These are phyloP conservation scores for Galeopsis tetrahit DNA, from an alignment of 257 asterid genomes.

Conservation along the genomic window DNA sequence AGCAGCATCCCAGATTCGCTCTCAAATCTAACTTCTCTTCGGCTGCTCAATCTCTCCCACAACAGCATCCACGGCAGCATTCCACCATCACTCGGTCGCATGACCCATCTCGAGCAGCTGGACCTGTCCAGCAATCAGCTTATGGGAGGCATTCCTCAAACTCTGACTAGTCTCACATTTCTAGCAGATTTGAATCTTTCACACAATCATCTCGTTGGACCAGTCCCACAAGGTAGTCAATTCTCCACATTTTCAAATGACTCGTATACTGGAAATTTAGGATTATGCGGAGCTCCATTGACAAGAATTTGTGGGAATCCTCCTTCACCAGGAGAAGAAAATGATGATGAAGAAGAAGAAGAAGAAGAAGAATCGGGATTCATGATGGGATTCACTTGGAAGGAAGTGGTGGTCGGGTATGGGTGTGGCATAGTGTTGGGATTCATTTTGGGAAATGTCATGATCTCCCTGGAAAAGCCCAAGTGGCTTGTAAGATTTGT, in stretches of 20 bases:
- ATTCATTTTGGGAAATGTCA: neutral
- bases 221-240: conserved; percentile 7
- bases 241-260: conserved; percentile 3
- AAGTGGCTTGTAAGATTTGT: neutral
- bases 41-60: conserved; percentile 18
- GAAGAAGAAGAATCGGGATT: too few relatives aligned
- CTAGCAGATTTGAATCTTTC: conserved; percentile 5
- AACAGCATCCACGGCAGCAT: conserved; percentile 10
- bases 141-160: conserved; percentile 20
- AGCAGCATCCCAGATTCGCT: conserved; percentile 17
- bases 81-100: conserved; percentile 1
- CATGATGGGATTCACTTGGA: conserved; percentile 25
- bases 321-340: neutral
- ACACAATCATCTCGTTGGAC: conserved; percentile 13
- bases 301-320: neutral
- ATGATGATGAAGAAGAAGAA: neutral
- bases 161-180: conserved; percentile 16
- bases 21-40: neutral
- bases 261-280: conserved; percentile 5
- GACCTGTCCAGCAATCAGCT: conserved; percentile 8
- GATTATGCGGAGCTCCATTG: conserved; percentile 19
- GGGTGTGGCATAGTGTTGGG: neutral
- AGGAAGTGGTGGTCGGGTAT: conserved; percentile 6
- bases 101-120: neutral
- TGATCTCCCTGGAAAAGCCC: neutral